Conservation (phyloP, 1,284 basidiomycete species). For the Puccinia hordei region DNA sequence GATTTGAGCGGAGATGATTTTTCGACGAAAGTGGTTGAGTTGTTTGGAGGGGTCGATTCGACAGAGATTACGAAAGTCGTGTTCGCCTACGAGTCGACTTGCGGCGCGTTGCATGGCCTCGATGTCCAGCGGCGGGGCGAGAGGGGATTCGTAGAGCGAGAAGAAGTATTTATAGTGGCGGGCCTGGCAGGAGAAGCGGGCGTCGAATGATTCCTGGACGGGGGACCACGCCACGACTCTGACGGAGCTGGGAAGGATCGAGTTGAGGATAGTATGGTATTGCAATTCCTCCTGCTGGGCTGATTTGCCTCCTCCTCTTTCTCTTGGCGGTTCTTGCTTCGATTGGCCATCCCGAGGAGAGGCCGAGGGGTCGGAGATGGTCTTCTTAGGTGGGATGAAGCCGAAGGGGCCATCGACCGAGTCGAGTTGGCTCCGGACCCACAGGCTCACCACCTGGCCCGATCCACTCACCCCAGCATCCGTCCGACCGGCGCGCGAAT, state of each 20-base stretch:
- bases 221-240: constrained; percentile 95
- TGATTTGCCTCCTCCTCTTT: too few species aligned
- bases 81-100: constrained; percentile 74
- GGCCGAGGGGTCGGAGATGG: neutral
- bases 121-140: constrained; percentile 66
- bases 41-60: constrained; percentile 94
- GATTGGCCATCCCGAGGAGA: constrained; percentile 22
- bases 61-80: constrained; percentile 95
- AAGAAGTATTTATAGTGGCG: constrained; percentile 99
- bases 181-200: constrained; percentile 81
- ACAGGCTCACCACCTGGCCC: constrained; percentile 89
- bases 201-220: constrained; percentile 76
- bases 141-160: constrained; percentile 55
- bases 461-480: constrained; percentile 92
- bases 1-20: constrained; percentile 70
- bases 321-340: neutral
- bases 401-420: constrained; percentile 48
- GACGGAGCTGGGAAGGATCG: constrained; percentile 84
- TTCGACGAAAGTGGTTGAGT: constrained; percentile 74
- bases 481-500: constrained; percentile 88
- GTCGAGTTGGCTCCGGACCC: constrained; percentile 69
- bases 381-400: neutral
- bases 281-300: constrained; percentile 77
- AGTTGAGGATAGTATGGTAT: constrained; percentile 81
- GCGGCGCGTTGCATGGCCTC: constrained; percentile 77